These are phyloP conservation scores for Aspergillus steynii DNA, from an alignment of 495 filamentous ascomycete species.

Conservation along the genomic window DNA sequence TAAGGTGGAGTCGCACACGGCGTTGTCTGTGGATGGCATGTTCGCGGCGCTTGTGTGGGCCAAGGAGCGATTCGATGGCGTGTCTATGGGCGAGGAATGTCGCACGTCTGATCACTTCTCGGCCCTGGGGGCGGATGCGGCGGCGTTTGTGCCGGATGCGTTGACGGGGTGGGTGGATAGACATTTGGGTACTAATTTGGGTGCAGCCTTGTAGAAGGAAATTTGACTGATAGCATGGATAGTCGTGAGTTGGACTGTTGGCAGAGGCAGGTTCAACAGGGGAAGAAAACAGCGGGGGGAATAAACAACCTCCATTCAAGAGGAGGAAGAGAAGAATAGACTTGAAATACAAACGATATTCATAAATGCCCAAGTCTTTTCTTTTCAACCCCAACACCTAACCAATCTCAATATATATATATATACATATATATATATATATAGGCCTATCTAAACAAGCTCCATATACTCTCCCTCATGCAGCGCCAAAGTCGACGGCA, in stretches of 20 bases:
- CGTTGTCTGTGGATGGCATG: neutral
- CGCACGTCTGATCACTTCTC: neutral
- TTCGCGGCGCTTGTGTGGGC: slow-evolving; percentile 2
- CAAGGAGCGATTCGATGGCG: slow-evolving; percentile 4
- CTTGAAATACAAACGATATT: too few relatives aligned
- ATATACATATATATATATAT: too few relatives aligned
- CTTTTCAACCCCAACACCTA: too few relatives aligned
- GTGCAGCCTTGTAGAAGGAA: neutral
- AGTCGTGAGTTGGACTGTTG: neutral
- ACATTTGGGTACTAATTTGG: neutral
- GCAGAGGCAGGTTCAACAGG: too few relatives aligned
- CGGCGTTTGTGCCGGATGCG: neutral
- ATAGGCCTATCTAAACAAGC: neutral
- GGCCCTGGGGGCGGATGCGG: neutral
- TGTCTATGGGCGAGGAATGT: slow-evolving; percentile 2
- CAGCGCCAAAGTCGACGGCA: neutral
- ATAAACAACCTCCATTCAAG: too few relatives aligned
- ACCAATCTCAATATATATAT: too few relatives aligned
- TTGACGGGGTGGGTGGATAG: neutral
- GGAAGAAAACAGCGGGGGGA: too few relatives aligned
- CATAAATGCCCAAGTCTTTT: too few relatives aligned
- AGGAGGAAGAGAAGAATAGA: too few relatives aligned
- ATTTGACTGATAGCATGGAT: neutral
- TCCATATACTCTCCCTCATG: slow-evolving; percentile 1
- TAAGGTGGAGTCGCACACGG: neutral